These are phyloP conservation scores for Saccharomycopsis hybrid DNA, from an alignment of 1,139 yeast species.

Conservation along the genomic window DNA sequence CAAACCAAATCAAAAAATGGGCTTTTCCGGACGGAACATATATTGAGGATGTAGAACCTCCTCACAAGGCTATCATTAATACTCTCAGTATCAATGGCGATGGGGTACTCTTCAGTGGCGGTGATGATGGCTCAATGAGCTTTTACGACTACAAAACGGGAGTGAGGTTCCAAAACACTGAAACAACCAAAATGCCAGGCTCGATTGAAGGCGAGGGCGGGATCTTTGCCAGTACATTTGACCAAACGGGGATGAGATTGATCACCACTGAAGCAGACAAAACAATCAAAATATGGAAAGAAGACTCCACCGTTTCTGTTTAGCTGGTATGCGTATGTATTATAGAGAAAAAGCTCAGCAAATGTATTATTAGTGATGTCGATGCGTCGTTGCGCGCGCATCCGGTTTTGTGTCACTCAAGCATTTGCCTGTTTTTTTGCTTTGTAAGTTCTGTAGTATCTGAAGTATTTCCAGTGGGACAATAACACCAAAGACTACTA, in stretches of 20 bases:
- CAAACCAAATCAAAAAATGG: slow-evolving; percentile 83
- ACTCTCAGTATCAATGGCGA: slow-evolving; percentile 62
- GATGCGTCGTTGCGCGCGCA: too few relatives aligned
- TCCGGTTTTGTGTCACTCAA: too few relatives aligned
- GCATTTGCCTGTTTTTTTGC: too few relatives aligned
- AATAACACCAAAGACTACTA: too few relatives aligned
- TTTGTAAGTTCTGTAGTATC: too few relatives aligned
- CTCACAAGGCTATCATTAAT: slow-evolving; percentile 53
- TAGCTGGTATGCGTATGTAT: too few relatives aligned
- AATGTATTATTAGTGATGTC: too few relatives aligned
- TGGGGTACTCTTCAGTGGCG: slow-evolving; percentile 72
- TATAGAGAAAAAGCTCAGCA: too few relatives aligned
- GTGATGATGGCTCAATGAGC: slow-evolving; percentile 72
- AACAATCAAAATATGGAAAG: slow-evolving; percentile 77
- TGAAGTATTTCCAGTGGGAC: too few relatives aligned
- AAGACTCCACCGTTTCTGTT: neutral
- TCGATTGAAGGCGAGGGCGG: slow-evolving; percentile 62
- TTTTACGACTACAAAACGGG: slow-evolving; percentile 80
- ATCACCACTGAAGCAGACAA: slow-evolving; percentile 90
- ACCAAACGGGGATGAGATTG: slow-evolving; percentile 70
- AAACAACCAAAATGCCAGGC: slow-evolving; percentile 60
- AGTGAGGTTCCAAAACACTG: slow-evolving; percentile 46
- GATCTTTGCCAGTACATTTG: slow-evolving; percentile 68
- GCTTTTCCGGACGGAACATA: slow-evolving; percentile 70
- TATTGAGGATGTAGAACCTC: slow-evolving; percentile 46